phyloP scores from a whole-genome alignment of 441 rosid species.

The Theobroma grandiflorum region DNA sequence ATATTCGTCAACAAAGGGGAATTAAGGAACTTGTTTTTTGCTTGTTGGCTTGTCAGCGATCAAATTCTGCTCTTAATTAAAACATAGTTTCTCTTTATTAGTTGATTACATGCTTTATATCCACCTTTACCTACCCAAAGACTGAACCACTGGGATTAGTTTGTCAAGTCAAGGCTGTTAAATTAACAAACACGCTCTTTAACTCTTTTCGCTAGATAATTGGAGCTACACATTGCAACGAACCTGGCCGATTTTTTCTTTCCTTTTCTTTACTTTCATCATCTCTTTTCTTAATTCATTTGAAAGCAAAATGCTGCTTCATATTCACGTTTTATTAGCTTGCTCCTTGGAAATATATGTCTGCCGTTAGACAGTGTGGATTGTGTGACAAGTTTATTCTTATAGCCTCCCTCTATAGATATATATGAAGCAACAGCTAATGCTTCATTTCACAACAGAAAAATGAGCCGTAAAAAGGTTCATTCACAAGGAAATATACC shows the following conservation, averaged over 20 bases:
- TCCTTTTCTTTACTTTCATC: slow-evolving; percentile 36
- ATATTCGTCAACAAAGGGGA: not conserved
- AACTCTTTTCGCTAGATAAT: not conserved
- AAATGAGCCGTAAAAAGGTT: slow-evolving; percentile 54
- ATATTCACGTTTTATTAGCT: slow-evolving; percentile 49
- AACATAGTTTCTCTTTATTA: not conserved
- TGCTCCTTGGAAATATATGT: slow-evolving; percentile 25
- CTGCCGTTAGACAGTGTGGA: slow-evolving; percentile 38
- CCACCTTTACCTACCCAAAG: not conserved
- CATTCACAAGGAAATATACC: slow-evolving; percentile 66
- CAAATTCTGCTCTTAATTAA: slow-evolving; percentile 11
- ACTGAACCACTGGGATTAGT: not conserved
- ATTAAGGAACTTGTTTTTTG: not conserved
- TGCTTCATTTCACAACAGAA: not conserved
- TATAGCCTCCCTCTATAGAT: not conserved
- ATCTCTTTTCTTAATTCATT: slow-evolving; percentile 36
- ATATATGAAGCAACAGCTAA: not conserved
- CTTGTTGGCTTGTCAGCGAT: slow-evolving; percentile 21
- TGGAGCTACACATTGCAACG: slow-evolving; percentile 19
- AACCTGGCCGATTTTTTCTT: slow-evolving; percentile 11
- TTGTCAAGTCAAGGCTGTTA: slow-evolving; percentile 1
- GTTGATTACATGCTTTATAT: not conserved
- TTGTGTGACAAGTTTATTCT: slow-evolving; percentile 38
- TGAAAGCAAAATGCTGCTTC: slow-evolving; percentile 34
- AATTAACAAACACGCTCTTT: not conserved